These are phyloP conservation scores for Carex pumila DNA, from an alignment of 176 grass and related monocot species.

Conservation along the genomic window DNA sequence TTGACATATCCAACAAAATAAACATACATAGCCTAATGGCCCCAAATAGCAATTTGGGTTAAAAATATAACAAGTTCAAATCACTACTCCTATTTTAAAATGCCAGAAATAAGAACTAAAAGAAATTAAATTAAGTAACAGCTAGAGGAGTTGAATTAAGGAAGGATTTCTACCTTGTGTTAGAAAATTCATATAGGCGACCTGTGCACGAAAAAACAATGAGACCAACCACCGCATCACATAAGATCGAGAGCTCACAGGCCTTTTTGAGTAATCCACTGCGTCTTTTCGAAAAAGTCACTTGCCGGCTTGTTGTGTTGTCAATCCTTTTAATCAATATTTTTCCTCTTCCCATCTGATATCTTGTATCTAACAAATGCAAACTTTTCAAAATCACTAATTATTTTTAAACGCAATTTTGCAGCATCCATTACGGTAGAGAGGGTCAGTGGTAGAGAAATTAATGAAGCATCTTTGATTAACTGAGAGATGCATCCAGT, in stretches of 20 bases:
- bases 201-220: conserved; percentile 6
- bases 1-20: no score
- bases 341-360: conserved; percentile 16
- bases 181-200: conserved; percentile 12
- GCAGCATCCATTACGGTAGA: background rate
- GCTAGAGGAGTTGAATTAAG: background rate
- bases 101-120: background rate
- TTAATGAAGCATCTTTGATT: background rate
- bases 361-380: background rate
- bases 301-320: conserved; percentile 18
- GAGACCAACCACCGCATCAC: conserved; percentile 7
- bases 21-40: no score
- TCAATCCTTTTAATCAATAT: conserved; percentile 5
- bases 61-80: background rate
- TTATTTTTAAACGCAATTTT: no score
- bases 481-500: background rate
- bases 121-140: background rate
- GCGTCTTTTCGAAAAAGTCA: conserved; percentile 13
- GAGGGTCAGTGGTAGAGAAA: background rate
- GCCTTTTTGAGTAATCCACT: conserved; percentile 9
- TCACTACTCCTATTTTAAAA: background rate
- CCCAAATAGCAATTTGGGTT: no score
- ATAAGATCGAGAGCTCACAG: conserved; percentile 8
- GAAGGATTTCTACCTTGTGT: background rate
- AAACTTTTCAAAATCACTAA: background rate